Evolutionary conservation across 768 basidiomycete genomes (phyloP).

Genomic region (Boletus rubropictus): DNA sequence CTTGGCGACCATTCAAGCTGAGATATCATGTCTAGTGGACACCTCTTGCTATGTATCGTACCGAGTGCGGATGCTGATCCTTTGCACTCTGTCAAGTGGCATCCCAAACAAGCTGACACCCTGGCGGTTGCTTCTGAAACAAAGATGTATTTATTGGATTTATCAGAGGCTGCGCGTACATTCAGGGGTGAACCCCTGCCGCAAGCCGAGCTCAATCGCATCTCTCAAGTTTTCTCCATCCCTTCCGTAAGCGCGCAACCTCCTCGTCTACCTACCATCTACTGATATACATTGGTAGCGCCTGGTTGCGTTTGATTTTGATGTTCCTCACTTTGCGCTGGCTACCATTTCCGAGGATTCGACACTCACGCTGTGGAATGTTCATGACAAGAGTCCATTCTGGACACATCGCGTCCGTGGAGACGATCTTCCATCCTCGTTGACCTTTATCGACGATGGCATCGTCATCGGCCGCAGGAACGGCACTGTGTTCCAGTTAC

Average conservation of each 20-base stretch:
- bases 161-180: conserved; percentile 53
- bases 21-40: conserved; percentile 43
- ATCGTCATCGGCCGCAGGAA: conserved; percentile 79
- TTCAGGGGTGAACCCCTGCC: conserved; percentile 62
- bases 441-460: conserved; percentile 83
- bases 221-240: conserved; percentile 62
- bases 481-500: conserved; percentile 78
- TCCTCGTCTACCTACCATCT: neutral
- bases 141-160: conserved; percentile 70
- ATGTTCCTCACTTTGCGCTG: conserved; percentile 67
- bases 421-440: conserved; percentile 74
- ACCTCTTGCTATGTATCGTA: conserved; percentile 66
- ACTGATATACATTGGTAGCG: conserved; percentile 40
- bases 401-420: conserved; percentile 72
- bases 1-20: neutral
- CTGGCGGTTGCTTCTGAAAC: conserved; percentile 79
- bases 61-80: conserved; percentile 49
- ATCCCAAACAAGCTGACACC: conserved; percentile 73
- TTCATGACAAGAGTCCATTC: conserved; percentile 70
- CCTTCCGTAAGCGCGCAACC: conserved; percentile 50
- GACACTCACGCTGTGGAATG: conserved; percentile 76
- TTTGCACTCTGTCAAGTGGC: conserved; percentile 83
- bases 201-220: conserved; percentile 62
- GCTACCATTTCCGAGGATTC: conserved; percentile 82
- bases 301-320: conserved; percentile 82